Percentiles rank a stretch among this genome's conserved stretches.
phyloP scores from a whole-genome alignment of 2,329 filamentous ascomycete genomes.

The Penicillium vulpinum region DNA sequence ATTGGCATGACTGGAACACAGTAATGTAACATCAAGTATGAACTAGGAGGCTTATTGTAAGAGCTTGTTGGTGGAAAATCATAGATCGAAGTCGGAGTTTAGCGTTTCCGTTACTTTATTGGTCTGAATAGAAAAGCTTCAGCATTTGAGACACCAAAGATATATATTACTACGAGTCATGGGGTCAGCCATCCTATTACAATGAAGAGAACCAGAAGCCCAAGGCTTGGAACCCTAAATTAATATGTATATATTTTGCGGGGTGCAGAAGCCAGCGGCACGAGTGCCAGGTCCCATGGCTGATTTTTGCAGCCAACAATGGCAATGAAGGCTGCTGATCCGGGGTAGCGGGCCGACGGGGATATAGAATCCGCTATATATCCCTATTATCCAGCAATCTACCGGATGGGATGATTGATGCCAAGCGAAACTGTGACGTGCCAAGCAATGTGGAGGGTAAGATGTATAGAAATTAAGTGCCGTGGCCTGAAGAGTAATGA shows the following conservation, averaged over 20 bases:
- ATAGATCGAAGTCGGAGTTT: not conserved
- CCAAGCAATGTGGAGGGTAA: slow-evolving; percentile 7
- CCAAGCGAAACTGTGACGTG: slow-evolving; percentile 15
- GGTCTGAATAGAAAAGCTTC: not conserved
- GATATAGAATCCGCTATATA: not conserved
- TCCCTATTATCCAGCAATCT: not conserved
- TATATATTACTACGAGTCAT: not conserved
- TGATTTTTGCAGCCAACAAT: slow-evolving; percentile 6
- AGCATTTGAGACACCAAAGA: not conserved
- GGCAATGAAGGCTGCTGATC: slow-evolving; percentile 4
- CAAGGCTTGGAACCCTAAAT: not conserved
- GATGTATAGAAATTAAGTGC: slow-evolving; percentile 7
- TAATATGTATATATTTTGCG: not conserved
- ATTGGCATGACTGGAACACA: not conserved
- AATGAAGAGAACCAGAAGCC: not conserved
- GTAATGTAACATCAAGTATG: not conserved
- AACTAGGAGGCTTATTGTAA: not conserved
- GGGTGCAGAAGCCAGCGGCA: not conserved
- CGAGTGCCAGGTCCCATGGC: not conserved
- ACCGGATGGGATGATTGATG: not conserved
- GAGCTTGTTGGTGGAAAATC: slow-evolving; percentile 1
- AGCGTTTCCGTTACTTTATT: not conserved
- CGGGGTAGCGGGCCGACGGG: slow-evolving; percentile 25
- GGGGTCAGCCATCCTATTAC: not conserved
- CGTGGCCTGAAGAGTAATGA: slow-evolving; percentile 32